Base-by-base conservation (phyloP, 2,329 filamentous ascomycete genomes). In the Ramularia collo-cygni region DNA sequence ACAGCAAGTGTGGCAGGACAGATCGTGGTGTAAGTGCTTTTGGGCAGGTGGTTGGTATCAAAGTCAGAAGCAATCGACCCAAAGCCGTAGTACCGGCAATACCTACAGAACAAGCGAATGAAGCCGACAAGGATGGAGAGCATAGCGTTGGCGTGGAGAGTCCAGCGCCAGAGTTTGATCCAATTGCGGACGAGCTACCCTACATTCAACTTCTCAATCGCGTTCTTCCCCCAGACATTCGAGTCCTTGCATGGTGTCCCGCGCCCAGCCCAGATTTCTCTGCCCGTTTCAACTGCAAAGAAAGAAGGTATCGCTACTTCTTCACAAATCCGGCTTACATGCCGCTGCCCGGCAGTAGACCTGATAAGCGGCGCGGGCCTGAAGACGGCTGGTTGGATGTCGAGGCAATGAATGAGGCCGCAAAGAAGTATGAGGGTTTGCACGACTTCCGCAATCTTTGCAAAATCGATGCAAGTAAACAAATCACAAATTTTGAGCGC, bases 401-500 rank as follows among this genome's bases (percentile, higher is more conserved):
- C 40, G 80, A 79, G 1, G 82, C 82, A 26, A 98, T 98, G 92
- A 76, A 79, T 13, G 66, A 79, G 54, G 92, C 85, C 0, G 92
- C 90, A 16, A 81, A 78, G 59, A 71, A 79, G 35, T 90, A 86
- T 52, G 77, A 88, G 53, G 92, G 92, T 4, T 64, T 80, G 37
- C 86, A 96, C 64, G 92, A 98, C 67, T 98, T 96, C 67, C 79
- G 92, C 44, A 98, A 98, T 64, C 85, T 96, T 59, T 96, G 92
- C 74, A 95, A 95, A 64, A 72, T 96, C 43, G 92, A 98, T 64
- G 75, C 84, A 1, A 79, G 75, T 54, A 96, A 96, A 70, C 86
- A 94, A 64, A 85, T 95, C 53, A 79, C 78, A 24, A 92, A 85
- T 59, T 96, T 90, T 56, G 68, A 77, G 53, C 74, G 92, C 29